phyloP scores from a whole-genome alignment of 192 early-diverging fungal species.

The Bifiguratus adelaidae region DNA sequence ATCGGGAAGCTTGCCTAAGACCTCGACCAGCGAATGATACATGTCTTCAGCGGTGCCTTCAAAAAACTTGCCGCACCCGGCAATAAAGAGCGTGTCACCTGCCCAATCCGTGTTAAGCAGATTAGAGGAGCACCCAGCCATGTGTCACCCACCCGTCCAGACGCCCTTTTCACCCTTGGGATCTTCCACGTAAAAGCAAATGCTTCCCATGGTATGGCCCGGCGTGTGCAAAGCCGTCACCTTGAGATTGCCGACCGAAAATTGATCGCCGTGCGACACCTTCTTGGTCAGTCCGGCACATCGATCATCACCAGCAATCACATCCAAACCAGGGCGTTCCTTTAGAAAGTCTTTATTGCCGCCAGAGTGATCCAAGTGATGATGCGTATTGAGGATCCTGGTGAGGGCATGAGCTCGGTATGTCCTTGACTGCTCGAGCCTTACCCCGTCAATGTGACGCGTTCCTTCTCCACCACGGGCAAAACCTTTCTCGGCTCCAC shows the following conservation, averaged over 20 bases:
- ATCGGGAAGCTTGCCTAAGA: slow-evolving; percentile 55
- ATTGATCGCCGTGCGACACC: slow-evolving; percentile 6
- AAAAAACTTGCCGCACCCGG: slow-evolving; percentile 87
- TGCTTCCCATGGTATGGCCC: slow-evolving; percentile 22
- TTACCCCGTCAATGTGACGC: slow-evolving; percentile 11
- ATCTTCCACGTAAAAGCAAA: too few relatives aligned
- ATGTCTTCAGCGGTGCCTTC: slow-evolving; percentile 83
- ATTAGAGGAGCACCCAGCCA: too few relatives aligned
- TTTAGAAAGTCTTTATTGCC: slow-evolving; percentile 14
- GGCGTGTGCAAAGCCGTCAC: slow-evolving; percentile 10
- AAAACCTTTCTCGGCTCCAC: slow-evolving; percentile 21
- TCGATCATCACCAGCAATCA: not conserved
- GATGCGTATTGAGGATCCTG: slow-evolving; percentile 24
- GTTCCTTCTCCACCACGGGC: slow-evolving; percentile 4
- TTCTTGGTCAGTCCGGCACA: not conserved
- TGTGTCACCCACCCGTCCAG: too few relatives aligned
- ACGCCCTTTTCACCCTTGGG: too few relatives aligned
- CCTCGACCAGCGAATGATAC: slow-evolving; percentile 69
- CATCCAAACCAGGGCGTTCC: not conserved
- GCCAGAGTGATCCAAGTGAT: slow-evolving; percentile 26
- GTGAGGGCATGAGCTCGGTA: too few relatives aligned
- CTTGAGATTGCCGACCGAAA: slow-evolving; percentile 9
- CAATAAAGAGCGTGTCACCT: slow-evolving; percentile 22
- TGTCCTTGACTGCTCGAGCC: too few relatives aligned
- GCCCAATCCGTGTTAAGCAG: too few relatives aligned